Percentiles rank a stretch among this genome's conserved stretches.
These are phyloP conservation scores for Anacardium occidentale DNA, from an alignment of 345 rosid species.

Conservation along the genomic window DNA sequence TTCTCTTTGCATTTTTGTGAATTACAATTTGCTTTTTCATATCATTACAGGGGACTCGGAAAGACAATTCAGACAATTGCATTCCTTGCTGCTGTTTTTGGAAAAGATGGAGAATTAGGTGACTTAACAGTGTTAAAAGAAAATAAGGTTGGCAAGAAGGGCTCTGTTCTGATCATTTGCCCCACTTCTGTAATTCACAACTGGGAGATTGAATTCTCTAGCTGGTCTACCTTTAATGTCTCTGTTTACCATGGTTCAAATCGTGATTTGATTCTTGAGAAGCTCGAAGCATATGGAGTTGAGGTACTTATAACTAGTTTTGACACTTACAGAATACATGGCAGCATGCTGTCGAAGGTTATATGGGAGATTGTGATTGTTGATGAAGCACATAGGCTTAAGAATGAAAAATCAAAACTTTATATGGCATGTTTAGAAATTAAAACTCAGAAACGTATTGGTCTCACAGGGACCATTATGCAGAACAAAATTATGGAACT, in stretches of 20 bases:
- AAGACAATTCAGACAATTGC: conserved; percentile 96
- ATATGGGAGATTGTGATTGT: conserved; percentile 85
- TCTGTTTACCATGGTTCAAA: conserved; percentile 76
- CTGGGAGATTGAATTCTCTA: conserved; percentile 91
- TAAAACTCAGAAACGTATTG: conserved; percentile 61
- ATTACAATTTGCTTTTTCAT: background rate
- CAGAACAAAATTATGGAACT: conserved; percentile 92
- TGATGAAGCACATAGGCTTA: conserved; percentile 91
- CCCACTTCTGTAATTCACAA: conserved; percentile 88
- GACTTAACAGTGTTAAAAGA: conserved; percentile 29
- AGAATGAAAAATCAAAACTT: conserved; percentile 89
- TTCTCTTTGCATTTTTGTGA: background rate
- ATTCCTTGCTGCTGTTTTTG: conserved; percentile 80
- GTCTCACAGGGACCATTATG: conserved; percentile 91
- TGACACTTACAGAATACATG: conserved; percentile 78
- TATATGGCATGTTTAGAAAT: conserved; percentile 68
- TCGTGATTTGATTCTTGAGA: conserved; percentile 74
- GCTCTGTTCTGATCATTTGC: conserved; percentile 70
- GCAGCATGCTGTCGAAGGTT: conserved; percentile 57
- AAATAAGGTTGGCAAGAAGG: conserved; percentile 33
- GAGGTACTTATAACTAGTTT: conserved; percentile 86
- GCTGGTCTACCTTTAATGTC: conserved; percentile 74
- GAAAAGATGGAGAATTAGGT: conserved; percentile 61
- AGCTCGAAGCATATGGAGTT: conserved; percentile 56
- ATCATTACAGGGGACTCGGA: conserved; percentile 72